These are phyloP conservation scores for Blastobotrys chiropterorum DNA, from an alignment of 805 yeast genomes.

Conservation along the genomic window DNA sequence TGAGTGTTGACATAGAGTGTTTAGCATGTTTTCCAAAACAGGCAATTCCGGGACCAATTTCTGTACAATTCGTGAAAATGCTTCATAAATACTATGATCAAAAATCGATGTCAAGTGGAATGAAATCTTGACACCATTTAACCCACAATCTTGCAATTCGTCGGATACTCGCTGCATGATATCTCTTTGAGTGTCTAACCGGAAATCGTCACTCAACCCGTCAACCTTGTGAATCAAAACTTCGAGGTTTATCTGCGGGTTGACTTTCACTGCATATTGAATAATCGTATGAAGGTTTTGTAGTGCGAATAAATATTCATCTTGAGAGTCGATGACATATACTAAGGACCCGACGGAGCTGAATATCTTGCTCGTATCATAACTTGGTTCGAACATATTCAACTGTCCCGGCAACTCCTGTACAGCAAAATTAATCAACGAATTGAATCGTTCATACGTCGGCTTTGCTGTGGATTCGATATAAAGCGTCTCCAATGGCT, in stretches of 20 bases:
- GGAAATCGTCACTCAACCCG: constrained; percentile 87
- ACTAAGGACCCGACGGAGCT: constrained; percentile 83
- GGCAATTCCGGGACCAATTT: constrained; percentile 86
- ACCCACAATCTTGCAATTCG: constrained; percentile 79
- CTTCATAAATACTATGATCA: constrained; percentile 94
- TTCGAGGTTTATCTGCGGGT: constrained; percentile 82
- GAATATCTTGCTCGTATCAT: constrained; percentile 61
- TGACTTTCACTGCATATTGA: constrained; percentile 77
- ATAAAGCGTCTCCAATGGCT: constrained; percentile 86
- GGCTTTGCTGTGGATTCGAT: constrained; percentile 88
- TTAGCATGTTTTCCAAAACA: constrained; percentile 79
- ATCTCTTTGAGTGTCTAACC: constrained; percentile 92
- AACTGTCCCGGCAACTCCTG: constrained; percentile 95
- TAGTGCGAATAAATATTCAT: constrained; percentile 87
- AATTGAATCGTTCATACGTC: constrained; percentile 73
- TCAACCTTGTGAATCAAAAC: constrained; percentile 94
- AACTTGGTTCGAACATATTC: constrained; percentile 78
- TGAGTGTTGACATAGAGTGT: constrained; percentile 80
- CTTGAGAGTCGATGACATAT: constrained; percentile 92
- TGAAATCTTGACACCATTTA: constrained; percentile 85
- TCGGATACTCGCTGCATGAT: constrained; percentile 95
- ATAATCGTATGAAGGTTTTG: constrained; percentile 84
- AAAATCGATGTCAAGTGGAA: constrained; percentile 90
- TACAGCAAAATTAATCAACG: constrained; percentile 78
- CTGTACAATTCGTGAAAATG: constrained; percentile 88